Evolutionary conservation across 345 rosid species (phyloP).

Genomic region (Rhizophora mangle): DNA sequence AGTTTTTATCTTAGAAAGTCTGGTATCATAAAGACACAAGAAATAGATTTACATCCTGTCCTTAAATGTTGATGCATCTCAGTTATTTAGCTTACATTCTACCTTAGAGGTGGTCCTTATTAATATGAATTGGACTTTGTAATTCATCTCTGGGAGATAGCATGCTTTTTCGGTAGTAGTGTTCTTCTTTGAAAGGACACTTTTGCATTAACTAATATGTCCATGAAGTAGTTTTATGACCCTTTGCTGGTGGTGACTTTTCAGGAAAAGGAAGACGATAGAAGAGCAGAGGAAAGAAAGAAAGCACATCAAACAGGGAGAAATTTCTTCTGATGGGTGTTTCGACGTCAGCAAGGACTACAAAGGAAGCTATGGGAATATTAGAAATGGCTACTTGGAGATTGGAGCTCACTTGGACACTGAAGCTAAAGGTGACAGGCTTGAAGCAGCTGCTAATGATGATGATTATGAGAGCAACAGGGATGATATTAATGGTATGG

Average conservation of each 20-base stretch:
- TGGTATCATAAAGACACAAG: too few relatives aligned
- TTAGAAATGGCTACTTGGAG: too few relatives aligned
- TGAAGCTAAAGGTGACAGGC: slow-evolving; percentile 31
- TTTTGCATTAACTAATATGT: neutral
- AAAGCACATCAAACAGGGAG: slow-evolving; percentile 20
- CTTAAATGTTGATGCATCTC: too few relatives aligned
- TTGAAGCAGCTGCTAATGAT: slow-evolving; percentile 21
- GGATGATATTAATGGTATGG: slow-evolving; percentile 17
- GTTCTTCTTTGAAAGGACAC: too few relatives aligned
- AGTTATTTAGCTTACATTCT: too few relatives aligned
- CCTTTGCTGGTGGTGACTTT: slow-evolving; percentile 13
- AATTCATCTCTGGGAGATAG: too few relatives aligned
- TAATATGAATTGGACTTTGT: too few relatives aligned
- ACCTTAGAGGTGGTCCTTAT: too few relatives aligned
- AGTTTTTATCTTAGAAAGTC: too few relatives aligned
- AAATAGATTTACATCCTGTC: too few relatives aligned
- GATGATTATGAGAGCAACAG: slow-evolving; percentile 20
- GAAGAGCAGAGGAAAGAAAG: slow-evolving; percentile 26
- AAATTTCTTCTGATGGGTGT: slow-evolving; percentile 15
- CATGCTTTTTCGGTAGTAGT: too few relatives aligned
- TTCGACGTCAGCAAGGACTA: slow-evolving; percentile 16
- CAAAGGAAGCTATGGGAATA: slow-evolving; percentile 16
- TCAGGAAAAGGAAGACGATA: slow-evolving; percentile 37
- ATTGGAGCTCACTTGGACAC: neutral
- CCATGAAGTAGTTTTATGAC: neutral